These are phyloP conservation scores for Suillus hirtellus DNA, from an alignment of 768 basidiomycete species.

Conservation along the genomic window DNA sequence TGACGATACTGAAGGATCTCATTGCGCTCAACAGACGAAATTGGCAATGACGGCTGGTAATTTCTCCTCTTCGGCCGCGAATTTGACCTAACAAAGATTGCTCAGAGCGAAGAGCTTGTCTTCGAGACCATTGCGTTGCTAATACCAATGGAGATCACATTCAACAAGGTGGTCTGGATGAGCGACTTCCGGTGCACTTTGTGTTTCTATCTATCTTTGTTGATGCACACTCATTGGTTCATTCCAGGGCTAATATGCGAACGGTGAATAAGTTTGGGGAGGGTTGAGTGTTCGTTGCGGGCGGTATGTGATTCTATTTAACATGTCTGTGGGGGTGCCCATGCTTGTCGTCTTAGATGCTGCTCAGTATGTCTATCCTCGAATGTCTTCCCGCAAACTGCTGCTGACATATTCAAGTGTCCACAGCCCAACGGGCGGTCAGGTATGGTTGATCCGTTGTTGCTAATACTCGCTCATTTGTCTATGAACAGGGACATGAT, in stretches of 20 bases:
- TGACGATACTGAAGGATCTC: too few relatives aligned
- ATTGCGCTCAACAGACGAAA: too few relatives aligned
- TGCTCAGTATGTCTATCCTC: constrained; percentile 20
- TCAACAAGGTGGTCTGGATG: constrained; percentile 25
- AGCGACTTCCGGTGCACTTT: constrained; percentile 22
- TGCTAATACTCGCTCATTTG: neutral
- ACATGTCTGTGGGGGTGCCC: too few relatives aligned
- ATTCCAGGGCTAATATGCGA: constrained; percentile 15
- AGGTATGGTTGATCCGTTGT: neutral
- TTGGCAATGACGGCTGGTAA: too few relatives aligned
- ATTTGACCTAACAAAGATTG: too few relatives aligned
- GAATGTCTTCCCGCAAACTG: neutral
- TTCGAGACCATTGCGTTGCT: constrained; percentile 15
- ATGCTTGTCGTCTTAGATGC: constrained; percentile 11
- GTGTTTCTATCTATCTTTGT: neutral
- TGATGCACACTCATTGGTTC: neutral
- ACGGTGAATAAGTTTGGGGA: constrained; percentile 6
- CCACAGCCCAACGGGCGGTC: constrained; percentile 25
- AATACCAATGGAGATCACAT: constrained; percentile 26
- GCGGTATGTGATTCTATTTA: too few relatives aligned
- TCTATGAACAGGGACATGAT: constrained; percentile 18
- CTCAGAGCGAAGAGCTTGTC: too few relatives aligned
- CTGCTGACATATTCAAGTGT: constrained; percentile 6
- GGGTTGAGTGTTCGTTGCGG: too few relatives aligned
- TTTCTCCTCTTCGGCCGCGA: too few relatives aligned